These are phyloP conservation scores for Lyophyllum decastes DNA, from an alignment of 768 basidiomycete genomes.

Conservation along the genomic window DNA sequence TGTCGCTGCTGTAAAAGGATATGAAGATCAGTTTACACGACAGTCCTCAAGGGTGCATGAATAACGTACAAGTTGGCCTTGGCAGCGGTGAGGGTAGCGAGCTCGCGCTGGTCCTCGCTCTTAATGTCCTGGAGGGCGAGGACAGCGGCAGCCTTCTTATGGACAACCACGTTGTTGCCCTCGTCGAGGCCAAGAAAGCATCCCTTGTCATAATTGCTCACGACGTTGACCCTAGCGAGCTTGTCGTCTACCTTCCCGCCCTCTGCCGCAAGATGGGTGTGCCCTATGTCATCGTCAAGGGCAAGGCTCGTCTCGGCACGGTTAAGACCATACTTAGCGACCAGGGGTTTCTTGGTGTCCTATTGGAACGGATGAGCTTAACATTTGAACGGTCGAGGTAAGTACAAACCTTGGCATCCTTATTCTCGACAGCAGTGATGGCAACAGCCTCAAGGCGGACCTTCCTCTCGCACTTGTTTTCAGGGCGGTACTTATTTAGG, in stretches of 20 bases:
- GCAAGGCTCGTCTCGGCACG: conserved; percentile 96
- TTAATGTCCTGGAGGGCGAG: conserved; percentile 91
- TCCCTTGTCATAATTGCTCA: conserved; percentile 94
- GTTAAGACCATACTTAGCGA: conserved; percentile 94
- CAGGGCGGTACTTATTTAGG: conserved; percentile 95
- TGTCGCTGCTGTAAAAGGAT: conserved; percentile 64
- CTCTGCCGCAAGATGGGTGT: conserved; percentile 99
- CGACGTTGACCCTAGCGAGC: conserved; percentile 98
- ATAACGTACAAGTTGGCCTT: conserved; percentile 94
- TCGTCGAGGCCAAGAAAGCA: conserved; percentile 97
- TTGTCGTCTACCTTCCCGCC: conserved; percentile 97
- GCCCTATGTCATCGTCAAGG: conserved; percentile 97
- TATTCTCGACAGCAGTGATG: conserved; percentile 76
- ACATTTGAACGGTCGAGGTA: neutral
- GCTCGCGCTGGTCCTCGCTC: conserved; percentile 92
- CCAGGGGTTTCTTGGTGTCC: conserved; percentile 93
- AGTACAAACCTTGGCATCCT: conserved; percentile 46
- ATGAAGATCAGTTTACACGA: neutral
- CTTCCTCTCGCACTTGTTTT: conserved; percentile 97
- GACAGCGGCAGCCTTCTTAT: conserved; percentile 97
- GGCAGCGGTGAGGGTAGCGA: conserved; percentile 87
- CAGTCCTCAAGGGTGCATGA: too few relatives aligned
- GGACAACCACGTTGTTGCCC: conserved; percentile 96
- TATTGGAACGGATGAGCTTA: conserved; percentile 20
- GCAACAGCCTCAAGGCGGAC: conserved; percentile 81